Percentiles rank a stretch among this genome's conserved stretches.
Evolutionary conservation across 23 red algal genomes (phyloP).

Genomic region (Chondrus crispus): DNA sequence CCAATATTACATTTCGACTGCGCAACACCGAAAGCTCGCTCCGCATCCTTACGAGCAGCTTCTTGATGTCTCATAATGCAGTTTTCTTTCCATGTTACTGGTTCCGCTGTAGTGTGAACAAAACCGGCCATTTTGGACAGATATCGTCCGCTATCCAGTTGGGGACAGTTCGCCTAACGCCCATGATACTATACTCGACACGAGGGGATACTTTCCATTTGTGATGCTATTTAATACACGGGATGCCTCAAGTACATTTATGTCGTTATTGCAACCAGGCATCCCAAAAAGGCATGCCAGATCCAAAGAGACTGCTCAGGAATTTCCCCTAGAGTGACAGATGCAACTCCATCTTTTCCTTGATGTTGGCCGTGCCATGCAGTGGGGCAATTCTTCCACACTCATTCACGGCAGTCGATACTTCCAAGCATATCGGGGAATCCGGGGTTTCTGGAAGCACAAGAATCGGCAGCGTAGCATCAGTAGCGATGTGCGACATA

Average conservation of each 20-base stretch:
- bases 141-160: conserved; percentile 27
- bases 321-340: background rate
- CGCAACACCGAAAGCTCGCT: background rate
- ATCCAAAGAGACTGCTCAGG: conserved; percentile 18
- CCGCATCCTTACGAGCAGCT: background rate
- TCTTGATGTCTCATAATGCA: background rate
- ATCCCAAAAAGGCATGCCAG: conserved; percentile 13
- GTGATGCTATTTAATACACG: background rate
- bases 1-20: background rate
- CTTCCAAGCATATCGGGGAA: background rate
- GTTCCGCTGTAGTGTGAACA: background rate
- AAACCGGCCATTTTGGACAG: background rate
- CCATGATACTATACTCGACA: background rate
- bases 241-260: background rate
- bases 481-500: background rate
- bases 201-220: conserved; percentile 8
- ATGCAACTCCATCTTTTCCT: background rate
- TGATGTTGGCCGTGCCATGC: background rate
- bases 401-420: conserved; percentile 19
- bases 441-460: background rate
- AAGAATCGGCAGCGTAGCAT: background rate
- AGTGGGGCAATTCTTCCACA: conserved; percentile 4
- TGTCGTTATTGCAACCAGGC: background rate
- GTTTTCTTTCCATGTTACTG: background rate
- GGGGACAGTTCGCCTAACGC: background rate